These are phyloP conservation scores for Dacryopinax primogenitus DNA, from an alignment of 768 basidiomycete genomes.

Conservation along the genomic window DNA sequence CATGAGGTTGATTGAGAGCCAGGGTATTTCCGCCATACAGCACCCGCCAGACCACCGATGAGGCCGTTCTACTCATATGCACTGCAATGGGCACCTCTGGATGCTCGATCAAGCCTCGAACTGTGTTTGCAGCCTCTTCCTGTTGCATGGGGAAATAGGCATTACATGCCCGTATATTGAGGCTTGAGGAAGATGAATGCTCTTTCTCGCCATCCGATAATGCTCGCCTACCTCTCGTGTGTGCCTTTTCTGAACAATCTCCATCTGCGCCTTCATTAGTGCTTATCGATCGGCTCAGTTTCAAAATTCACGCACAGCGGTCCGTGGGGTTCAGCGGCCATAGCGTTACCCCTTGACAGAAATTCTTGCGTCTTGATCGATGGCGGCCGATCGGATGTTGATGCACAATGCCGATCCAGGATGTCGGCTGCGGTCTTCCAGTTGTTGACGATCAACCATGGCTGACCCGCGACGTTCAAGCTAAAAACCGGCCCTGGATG, in stretches of 20 bases:
- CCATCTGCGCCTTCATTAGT: neutral
- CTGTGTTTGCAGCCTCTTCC: neutral
- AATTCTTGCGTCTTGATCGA: neutral
- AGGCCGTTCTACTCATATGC: neutral
- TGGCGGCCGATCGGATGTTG: neutral
- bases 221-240: neutral
- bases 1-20: neutral
- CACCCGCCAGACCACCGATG: neutral
- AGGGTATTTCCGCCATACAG: neutral
- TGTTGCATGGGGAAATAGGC: neutral
- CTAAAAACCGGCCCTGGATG: neutral
- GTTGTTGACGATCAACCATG: neutral
- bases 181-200: neutral
- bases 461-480: neutral
- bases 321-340: neutral
- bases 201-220: neutral
- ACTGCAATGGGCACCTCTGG: neutral
- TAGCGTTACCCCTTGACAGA: neutral
- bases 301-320: neutral
- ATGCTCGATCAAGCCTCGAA: neutral
- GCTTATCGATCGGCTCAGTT: neutral
- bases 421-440: neutral
- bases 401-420: neutral
- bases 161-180: neutral
- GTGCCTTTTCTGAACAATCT: neutral